Conservation (phyloP, 805 yeast species). For the Saitoella complicata region DNA sequence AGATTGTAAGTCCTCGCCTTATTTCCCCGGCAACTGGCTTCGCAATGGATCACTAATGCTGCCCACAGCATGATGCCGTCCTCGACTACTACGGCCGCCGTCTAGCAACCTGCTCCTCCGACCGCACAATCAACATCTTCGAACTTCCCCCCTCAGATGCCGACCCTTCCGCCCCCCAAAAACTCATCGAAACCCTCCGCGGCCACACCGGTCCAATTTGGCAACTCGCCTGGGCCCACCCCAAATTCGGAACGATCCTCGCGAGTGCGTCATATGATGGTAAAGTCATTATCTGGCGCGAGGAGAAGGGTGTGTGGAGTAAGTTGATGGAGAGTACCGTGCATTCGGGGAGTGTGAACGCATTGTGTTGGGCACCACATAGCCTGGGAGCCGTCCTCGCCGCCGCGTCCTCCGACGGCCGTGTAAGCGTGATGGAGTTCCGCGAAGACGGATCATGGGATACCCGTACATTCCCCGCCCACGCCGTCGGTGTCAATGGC, state of each 20-base stretch:
- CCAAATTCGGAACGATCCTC: slow-evolving; percentile 85
- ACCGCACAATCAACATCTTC: slow-evolving; percentile 85
- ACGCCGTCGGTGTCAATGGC: slow-evolving; percentile 83
- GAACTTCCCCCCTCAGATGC: slow-evolving; percentile 50
- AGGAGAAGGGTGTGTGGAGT: slow-evolving; percentile 72
- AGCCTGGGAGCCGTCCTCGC: slow-evolving; percentile 86
- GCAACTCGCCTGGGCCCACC: slow-evolving; percentile 99
- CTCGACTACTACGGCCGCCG: slow-evolving; percentile 93
- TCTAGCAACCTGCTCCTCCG: slow-evolving; percentile 90
- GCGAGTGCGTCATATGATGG: slow-evolving; percentile 96
- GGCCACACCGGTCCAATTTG: slow-evolving; percentile 99
- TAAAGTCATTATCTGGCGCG: slow-evolving; percentile 85
- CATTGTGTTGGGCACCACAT: slow-evolving; percentile 94
- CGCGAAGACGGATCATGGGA: slow-evolving; percentile 64
- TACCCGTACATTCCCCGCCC: slow-evolving; percentile 50
- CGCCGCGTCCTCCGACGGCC: slow-evolving; percentile 88
- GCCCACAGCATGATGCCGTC: slow-evolving; percentile 70
- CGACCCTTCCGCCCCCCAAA: slow-evolving; percentile 39
- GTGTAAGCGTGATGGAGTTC: slow-evolving; percentile 78
- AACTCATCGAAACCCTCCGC: slow-evolving; percentile 62
- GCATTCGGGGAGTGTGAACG: slow-evolving; percentile 88
- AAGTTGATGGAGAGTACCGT: slow-evolving; percentile 72
- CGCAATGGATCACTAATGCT: neutral
- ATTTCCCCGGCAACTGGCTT: neutral
- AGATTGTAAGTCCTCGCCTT: neutral